A percentile compares a stretch with the other conserved stretches of the same genome.
Conservation (phyloP, 1,284 basidiomycete genomes). For the Apiotrichum akiyoshidainum region DNA sequence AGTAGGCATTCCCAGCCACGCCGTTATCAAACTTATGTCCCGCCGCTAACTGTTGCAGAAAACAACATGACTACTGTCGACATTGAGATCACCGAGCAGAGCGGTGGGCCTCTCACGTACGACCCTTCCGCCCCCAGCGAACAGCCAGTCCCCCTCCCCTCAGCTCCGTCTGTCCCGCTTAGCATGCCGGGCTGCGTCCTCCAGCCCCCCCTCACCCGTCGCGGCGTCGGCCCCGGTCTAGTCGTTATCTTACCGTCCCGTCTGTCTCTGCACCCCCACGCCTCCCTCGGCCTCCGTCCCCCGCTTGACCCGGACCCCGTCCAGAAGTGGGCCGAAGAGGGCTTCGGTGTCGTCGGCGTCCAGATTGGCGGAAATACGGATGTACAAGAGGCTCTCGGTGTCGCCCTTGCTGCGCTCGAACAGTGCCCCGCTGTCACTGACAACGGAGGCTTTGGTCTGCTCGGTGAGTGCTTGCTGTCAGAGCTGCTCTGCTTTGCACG, state of each 20-base stretch:
- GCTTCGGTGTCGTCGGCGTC: constrained; percentile 18
- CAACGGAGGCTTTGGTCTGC: constrained; percentile 10
- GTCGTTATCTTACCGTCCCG: constrained; percentile 15
- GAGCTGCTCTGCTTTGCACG: neutral
- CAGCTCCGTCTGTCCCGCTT: constrained; percentile 5
- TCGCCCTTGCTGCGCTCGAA: constrained; percentile 18
- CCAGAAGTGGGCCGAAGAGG: constrained; percentile 26
- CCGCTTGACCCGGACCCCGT: constrained; percentile 25
- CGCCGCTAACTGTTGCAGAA: too few species aligned
- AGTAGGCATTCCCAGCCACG: too few species aligned
- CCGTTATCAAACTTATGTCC: too few species aligned
- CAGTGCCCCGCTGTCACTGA: constrained; percentile 6
- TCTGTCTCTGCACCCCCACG: constrained; percentile 14
- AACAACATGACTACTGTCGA: too few species aligned
- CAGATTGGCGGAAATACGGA: constrained; percentile 15
- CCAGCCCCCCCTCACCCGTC: constrained; percentile 19
- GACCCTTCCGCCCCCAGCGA: constrained; percentile 2
- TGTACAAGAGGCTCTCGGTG: constrained; percentile 9
- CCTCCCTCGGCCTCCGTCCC: constrained; percentile 2
- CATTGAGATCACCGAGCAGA: too few species aligned
- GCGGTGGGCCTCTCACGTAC: neutral
- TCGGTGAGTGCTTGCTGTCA: constrained; percentile 11
- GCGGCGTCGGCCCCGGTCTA: constrained; percentile 19
- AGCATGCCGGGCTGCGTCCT: constrained; percentile 7
- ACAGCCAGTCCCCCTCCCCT: constrained; percentile 8